phyloP scores from a whole-genome alignment of 495 filamentous ascomycete genomes.

The Hypoxylon lienhwacheense region DNA sequence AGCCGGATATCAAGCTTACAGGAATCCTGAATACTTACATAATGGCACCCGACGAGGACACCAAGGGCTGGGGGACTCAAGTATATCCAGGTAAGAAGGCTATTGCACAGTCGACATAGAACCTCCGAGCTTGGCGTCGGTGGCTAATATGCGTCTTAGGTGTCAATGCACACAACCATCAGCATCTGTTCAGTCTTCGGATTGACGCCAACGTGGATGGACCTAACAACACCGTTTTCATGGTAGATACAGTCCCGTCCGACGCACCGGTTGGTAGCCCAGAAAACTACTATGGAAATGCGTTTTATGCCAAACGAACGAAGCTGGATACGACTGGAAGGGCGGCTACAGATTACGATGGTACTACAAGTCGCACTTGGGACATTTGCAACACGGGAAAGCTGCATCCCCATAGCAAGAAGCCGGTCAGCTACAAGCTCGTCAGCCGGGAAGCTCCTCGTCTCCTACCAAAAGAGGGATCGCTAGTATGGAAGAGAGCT shows the following conservation, averaged over 20 bases:
- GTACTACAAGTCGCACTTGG: constrained; percentile 79
- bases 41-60: constrained; percentile 82
- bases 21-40: constrained; percentile 94
- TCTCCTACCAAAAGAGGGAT: constrained; percentile 80
- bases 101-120: constrained; percentile 30
- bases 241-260: constrained; percentile 70
- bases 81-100: constrained; percentile 85
- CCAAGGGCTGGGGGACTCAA: constrained; percentile 87
- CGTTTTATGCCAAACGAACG: constrained; percentile 89
- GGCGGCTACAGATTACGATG: constrained; percentile 79
- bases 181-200: constrained; percentile 93
- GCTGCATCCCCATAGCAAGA: constrained; percentile 81
- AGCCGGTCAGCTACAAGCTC: constrained; percentile 88
- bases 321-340: constrained; percentile 74
- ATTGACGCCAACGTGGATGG: constrained; percentile 91
- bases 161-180: constrained; percentile 76
- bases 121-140: not conserved
- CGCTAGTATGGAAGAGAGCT: constrained; percentile 90
- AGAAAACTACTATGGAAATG: constrained; percentile 91
- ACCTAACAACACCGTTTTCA: constrained; percentile 79
- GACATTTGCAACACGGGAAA: constrained; percentile 87
- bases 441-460: constrained; percentile 80
- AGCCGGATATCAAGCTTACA: constrained; percentile 93
- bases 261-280: constrained; percentile 71
- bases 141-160: constrained; percentile 25